Evolutionary conservation across 2,329 filamentous ascomycete species (phyloP), one percentile per base, ranked within the genome.

Genomic region (Pseudonectria buxi): DNA sequence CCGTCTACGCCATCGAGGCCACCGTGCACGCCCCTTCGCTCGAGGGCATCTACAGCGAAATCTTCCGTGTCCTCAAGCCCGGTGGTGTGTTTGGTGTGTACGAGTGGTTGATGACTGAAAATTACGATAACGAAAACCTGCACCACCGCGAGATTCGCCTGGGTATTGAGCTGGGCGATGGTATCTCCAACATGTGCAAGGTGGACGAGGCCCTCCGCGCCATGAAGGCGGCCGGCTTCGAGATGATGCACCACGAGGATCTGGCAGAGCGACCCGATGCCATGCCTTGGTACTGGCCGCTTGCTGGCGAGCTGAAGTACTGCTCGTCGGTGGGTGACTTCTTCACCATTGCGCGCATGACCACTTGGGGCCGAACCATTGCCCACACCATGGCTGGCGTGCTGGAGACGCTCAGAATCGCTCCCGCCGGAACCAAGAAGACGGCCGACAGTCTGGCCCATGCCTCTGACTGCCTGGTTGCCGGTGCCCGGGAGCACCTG

Each of bases 21-120:
- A 98, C 92, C 3, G 86, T 94, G 33, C 92, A 98, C 61, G 92
- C 92, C 1, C 92, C 90, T 28, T 83, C 80, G 29, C 78, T 96
- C 7, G 84, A 88, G 55, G 89, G 86, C 40, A 88, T 95, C 47
- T 98, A 98, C 71, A 82, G 78, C 59, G 83, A 96, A 64, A 96
- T 96, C 56, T 89, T 83, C 76, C 85, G 86, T 31, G 89, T 95
- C 14, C 74, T 98, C 45, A 98, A 96, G 75, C 92, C 92, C 14
- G 92, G 92, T 41, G 90, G 92, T 61, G 72, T 87, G 33, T 98
- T 96, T 54, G 92, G 90, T 58, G 90, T 96, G 34, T 98, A 96
- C 67, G 92, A 98, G 66, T 96, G 92, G 92, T 73, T 96, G 57
- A 96, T 98, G 92, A 96, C 89, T 6, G 89, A 95, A 45, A 70